Percentiles rank a stretch among this genome's conserved stretches.
phyloP scores from a whole-genome alignment of 2,329 filamentous ascomycete genomes.

The Clathrospora elynae region DNA sequence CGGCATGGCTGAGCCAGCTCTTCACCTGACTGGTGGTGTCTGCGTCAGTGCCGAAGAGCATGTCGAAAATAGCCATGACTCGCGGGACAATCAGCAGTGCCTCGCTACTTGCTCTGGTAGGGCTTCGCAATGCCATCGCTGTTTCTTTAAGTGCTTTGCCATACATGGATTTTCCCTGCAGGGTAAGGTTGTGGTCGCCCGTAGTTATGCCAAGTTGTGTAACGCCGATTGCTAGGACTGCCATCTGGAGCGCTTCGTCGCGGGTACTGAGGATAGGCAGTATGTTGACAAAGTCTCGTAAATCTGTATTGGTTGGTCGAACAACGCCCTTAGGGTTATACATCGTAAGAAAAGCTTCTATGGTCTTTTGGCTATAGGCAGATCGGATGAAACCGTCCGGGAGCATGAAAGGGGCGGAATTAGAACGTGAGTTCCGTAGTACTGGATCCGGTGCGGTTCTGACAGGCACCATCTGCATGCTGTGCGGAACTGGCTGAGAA shows the following conservation, averaged over 20 bases:
- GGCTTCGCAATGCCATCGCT: constrained; percentile 24
- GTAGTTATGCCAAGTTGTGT: constrained; percentile 28
- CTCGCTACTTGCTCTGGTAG: constrained; percentile 21
- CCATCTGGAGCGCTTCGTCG: constrained; percentile 32
- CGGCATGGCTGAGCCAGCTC: constrained; percentile 38
- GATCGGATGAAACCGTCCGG: constrained; percentile 23
- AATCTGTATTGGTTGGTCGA: constrained; percentile 10
- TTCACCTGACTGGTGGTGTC: constrained; percentile 26
- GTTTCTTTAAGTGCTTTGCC: constrained; percentile 33
- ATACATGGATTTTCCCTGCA: constrained; percentile 32
- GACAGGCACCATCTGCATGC: constrained; percentile 4
- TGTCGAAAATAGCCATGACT: constrained; percentile 32
- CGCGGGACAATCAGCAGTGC: constrained; percentile 37
- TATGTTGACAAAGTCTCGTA: constrained; percentile 20
- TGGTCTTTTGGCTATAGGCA: constrained; percentile 29
- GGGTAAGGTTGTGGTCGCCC: constrained; percentile 21
- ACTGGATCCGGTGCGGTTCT: constrained; percentile 1
- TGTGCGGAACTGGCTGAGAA: constrained; percentile 7
- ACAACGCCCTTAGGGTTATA: constrained; percentile 23
- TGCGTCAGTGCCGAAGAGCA: constrained; percentile 36
- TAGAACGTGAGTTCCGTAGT: background rate
- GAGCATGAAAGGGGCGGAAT: constrained; percentile 11
- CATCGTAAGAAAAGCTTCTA: constrained; percentile 29
- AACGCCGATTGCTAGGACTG: constrained; percentile 32
- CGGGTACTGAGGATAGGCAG: constrained; percentile 25